These are phyloP conservation scores for Fusarium sp. DNA, from an alignment of 2,329 filamentous ascomycete species.

Conservation along the genomic window DNA sequence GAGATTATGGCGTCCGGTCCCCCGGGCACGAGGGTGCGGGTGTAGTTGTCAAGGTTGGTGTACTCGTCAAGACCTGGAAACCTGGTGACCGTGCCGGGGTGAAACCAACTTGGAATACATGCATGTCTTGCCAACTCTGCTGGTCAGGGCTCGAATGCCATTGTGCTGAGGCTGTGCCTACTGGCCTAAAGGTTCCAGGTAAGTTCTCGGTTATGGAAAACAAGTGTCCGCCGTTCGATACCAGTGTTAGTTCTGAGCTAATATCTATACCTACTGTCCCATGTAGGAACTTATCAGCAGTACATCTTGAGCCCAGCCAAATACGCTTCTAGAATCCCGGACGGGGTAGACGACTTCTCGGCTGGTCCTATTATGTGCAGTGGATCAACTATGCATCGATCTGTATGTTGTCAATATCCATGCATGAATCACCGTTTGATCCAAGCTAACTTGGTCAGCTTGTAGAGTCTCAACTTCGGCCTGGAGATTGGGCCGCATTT, in stretches of 20 bases:
- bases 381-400: background rate
- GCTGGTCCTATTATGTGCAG: background rate
- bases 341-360: background rate
- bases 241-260: background rate
- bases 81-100: background rate
- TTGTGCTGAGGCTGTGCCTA: background rate
- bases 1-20: background rate
- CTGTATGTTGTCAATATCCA: background rate
- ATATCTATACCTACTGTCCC: background rate
- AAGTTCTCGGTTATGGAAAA: background rate
- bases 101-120: background rate
- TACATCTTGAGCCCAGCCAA: background rate
- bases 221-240: background rate
- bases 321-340: background rate
- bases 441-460: background rate
- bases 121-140: background rate
- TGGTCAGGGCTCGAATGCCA: background rate
- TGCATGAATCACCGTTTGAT: background rate
- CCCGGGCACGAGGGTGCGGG: background rate
- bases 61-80: background rate
- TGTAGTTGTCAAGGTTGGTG: background rate
- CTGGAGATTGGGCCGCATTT: background rate
- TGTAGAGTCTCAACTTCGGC: background rate
- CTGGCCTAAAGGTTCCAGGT: background rate
- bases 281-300: background rate